Conservation (phyloP, 2,329 filamentous ascomycete species). For the Clarireedia sp. region DNA sequence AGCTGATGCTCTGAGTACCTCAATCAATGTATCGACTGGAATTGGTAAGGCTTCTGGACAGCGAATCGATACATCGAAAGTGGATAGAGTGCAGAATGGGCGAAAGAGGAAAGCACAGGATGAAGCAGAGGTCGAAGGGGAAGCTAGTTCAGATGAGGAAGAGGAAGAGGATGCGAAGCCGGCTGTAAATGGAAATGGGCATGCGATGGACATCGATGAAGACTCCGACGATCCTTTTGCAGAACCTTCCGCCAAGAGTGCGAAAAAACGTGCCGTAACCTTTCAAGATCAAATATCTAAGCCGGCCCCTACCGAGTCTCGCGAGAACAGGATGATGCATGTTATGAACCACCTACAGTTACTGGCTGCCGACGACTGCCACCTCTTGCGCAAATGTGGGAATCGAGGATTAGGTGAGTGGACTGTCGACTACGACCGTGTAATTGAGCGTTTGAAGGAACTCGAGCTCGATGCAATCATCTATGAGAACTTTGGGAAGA, state of each 20-base stretch:
- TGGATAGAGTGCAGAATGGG: conserved; percentile 40
- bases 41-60: conserved; percentile 47
- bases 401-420: conserved; percentile 61
- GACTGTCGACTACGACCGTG: conserved; percentile 72
- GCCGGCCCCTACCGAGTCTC: conserved; percentile 5
- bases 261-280: conserved; percentile 34
- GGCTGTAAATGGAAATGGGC: conserved; percentile 12
- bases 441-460: conserved; percentile 65
- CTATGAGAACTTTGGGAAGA: conserved; percentile 64
- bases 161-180: conserved; percentile 14
- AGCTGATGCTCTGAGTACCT: conserved; percentile 44
- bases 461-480: conserved; percentile 77
- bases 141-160: conserved; percentile 22
- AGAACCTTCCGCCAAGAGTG: neutral
- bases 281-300: conserved; percentile 39
- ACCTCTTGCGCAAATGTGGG: conserved; percentile 62
- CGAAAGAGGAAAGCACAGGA: conserved; percentile 21
- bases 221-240: conserved; percentile 17
- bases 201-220: conserved; percentile 11
- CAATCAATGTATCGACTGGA: conserved; percentile 45
- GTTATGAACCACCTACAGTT: conserved; percentile 68
- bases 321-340: conserved; percentile 42
- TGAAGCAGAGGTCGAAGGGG: conserved; percentile 20
- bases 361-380: conserved; percentile 59
- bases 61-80: conserved; percentile 39